phyloP scores from a whole-genome alignment of 202 grass and related monocot species.

The Saccharum hybrid region DNA sequence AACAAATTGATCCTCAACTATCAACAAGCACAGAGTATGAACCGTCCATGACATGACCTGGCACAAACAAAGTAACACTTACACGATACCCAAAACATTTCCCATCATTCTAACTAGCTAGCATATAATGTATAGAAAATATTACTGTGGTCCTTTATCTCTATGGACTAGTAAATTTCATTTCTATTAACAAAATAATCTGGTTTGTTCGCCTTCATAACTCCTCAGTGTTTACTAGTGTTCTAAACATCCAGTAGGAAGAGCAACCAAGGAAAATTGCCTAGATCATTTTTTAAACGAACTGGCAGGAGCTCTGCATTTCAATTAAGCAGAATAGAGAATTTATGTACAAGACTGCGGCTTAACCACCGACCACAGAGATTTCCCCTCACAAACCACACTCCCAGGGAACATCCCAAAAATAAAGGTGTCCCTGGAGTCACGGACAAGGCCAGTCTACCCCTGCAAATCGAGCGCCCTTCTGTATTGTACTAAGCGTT shows the following conservation, averaged over 20 bases:
- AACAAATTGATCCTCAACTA: constrained; percentile 4
- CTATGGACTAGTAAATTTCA: not conserved
- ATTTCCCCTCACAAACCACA: not conserved
- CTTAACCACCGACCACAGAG: not conserved
- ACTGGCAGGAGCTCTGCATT: too few relatives aligned
- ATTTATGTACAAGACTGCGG: not conserved
- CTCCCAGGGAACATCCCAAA: not conserved
- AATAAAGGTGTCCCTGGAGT: not conserved
- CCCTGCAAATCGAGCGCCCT: not conserved
- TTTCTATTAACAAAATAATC: constrained; percentile 25
- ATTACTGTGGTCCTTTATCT: not conserved
- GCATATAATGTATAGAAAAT: not conserved
- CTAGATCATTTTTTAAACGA: too few relatives aligned
- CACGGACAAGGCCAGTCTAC: not conserved
- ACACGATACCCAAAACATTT: constrained; percentile 2
- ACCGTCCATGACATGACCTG: not conserved
- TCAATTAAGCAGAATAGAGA: not conserved
- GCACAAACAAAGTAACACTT: not conserved
- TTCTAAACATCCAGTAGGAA: constrained; percentile 32
- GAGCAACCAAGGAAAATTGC: not conserved
- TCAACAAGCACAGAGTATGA: not conserved
- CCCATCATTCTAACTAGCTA: not conserved
- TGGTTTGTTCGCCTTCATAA: not conserved
- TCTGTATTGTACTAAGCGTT: not conserved
- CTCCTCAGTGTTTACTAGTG: not conserved